Percentiles rank a stretch among this genome's conserved stretches.
These are phyloP conservation scores for Colletotrichum spaethianum DNA, from an alignment of 2,329 filamentous ascomycete species.

Conservation along the genomic window DNA sequence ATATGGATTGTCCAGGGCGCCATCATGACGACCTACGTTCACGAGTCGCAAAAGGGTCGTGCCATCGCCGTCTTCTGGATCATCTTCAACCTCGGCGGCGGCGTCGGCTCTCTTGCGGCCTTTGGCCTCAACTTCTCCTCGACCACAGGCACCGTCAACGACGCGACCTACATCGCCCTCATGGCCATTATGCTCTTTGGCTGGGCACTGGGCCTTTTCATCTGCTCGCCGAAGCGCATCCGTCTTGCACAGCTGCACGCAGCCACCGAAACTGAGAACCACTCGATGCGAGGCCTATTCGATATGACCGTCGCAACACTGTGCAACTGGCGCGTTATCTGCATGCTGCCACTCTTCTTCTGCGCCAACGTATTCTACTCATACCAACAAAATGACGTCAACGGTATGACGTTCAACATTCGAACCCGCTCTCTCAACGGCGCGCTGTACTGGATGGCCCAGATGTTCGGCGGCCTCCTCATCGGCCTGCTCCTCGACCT, in stretches of 20 bases:
- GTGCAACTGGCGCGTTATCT: slow-evolving; percentile 60
- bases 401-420: slow-evolving; percentile 68
- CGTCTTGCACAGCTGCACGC: slow-evolving; percentile 54
- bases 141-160: slow-evolving; percentile 59
- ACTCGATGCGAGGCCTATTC: slow-evolving; percentile 52
- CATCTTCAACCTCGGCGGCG: slow-evolving; percentile 62
- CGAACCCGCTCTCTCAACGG: slow-evolving; percentile 69
- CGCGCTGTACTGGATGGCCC: slow-evolving; percentile 69
- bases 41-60: slow-evolving; percentile 58
- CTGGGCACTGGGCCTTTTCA: slow-evolving; percentile 61
- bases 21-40: slow-evolving; percentile 63
- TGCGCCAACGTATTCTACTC: slow-evolving; percentile 70
- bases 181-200: slow-evolving; percentile 64
- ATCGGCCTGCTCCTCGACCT: slow-evolving; percentile 63
- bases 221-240: slow-evolving; percentile 62
- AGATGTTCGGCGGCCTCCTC: slow-evolving; percentile 67
- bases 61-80: slow-evolving; percentile 61
- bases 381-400: slow-evolving; percentile 70
- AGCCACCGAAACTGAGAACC: slow-evolving; percentile 56
- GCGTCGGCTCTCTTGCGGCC: slow-evolving; percentile 58
- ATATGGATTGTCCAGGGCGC: slow-evolving; percentile 63
- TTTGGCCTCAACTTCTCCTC: slow-evolving; percentile 61
- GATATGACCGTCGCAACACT: slow-evolving; percentile 55
- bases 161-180: slow-evolving; percentile 65
- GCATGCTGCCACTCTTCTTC: slow-evolving; percentile 68